Conservation (phyloP, 108 stramenopile genomes). For the Cylindrotheca fusiformis region DNA sequence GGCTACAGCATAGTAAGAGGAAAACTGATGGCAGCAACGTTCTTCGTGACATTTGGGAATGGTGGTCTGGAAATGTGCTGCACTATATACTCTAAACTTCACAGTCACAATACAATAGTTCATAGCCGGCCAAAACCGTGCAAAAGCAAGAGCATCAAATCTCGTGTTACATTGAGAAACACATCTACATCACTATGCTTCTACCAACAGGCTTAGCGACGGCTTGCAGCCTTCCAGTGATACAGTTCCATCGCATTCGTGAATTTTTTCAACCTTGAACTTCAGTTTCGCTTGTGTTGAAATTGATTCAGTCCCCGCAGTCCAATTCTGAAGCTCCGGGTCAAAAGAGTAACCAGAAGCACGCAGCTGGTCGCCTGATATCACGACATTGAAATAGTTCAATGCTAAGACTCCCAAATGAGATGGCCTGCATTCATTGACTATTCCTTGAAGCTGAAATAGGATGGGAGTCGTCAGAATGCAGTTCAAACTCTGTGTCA, state of each 20-base stretch:
- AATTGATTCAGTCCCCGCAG: slow-evolving; percentile 16
- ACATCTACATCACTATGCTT: slow-evolving; percentile 2
- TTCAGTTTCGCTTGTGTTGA: slow-evolving; percentile 23
- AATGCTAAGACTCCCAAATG: slow-evolving; percentile 51
- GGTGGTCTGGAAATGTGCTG: too few relatives aligned
- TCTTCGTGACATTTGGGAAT: too few relatives aligned
- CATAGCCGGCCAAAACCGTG: too few relatives aligned
- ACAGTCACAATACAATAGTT: too few relatives aligned
- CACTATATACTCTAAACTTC: too few relatives aligned
- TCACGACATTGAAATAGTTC: slow-evolving; percentile 62
- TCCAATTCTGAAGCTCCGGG: slow-evolving; percentile 40
- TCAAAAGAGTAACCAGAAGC: slow-evolving; percentile 45
- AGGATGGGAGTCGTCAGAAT: not conserved
- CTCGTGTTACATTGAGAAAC: not conserved
- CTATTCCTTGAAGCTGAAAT: slow-evolving; percentile 35
- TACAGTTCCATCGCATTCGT: slow-evolving; percentile 46
- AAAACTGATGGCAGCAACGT: too few relatives aligned
- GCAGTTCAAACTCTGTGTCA: not conserved
- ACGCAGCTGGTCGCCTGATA: slow-evolving; percentile 42
- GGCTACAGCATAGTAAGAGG: too few relatives aligned
- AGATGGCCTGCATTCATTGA: slow-evolving; percentile 58
- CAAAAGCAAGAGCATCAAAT: too few relatives aligned
- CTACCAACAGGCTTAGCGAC: slow-evolving; percentile 24
- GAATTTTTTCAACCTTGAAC: slow-evolving; percentile 39
- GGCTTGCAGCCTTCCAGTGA: slow-evolving; percentile 48